Evolutionary conservation across 78 protist genomes (phyloP).

Genomic region (Speleostelium caveatum): DNA sequence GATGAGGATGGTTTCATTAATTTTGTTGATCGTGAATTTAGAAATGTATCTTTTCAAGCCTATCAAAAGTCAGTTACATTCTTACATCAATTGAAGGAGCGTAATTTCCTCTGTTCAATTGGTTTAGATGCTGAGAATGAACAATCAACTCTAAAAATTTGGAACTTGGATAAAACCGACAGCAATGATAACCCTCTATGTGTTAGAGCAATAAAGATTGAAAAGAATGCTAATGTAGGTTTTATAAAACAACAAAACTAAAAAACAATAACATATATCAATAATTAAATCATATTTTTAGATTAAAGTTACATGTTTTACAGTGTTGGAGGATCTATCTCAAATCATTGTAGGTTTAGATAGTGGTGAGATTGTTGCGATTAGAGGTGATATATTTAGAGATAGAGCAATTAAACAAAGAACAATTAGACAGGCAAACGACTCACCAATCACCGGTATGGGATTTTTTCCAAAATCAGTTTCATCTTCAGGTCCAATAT

Average conservation of each 20-base stretch:
- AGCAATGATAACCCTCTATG: constrained; percentile 69
- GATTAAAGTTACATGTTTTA: constrained; percentile 36
- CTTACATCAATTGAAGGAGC: constrained; percentile 43
- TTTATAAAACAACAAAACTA: no score
- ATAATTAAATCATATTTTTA: neutral
- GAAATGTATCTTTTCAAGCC: constrained; percentile 70
- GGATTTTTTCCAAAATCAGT: neutral
- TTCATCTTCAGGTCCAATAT: neutral
- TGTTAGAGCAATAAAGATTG: constrained; percentile 69
- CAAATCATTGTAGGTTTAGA: constrained; percentile 75
- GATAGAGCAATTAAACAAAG: constrained; percentile 61
- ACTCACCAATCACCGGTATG: constrained; percentile 60
- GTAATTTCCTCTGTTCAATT: constrained; percentile 61
- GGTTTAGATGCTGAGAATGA: constrained; percentile 62
- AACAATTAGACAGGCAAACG: constrained; percentile 27
- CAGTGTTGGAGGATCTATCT: constrained; percentile 64
- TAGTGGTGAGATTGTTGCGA: constrained; percentile 68
- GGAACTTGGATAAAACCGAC: constrained; percentile 70
- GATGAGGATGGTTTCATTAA: constrained; percentile 76
- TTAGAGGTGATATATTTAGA: constrained; percentile 67
- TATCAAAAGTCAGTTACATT: constrained; percentile 45
- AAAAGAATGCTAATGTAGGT: constrained; percentile 17
- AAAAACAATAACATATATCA: neutral
- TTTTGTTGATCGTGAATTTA: constrained; percentile 70
- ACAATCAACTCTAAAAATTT: constrained; percentile 25